These are phyloP conservation scores for Echium plantagineum DNA, from an alignment of 257 asterid species.

Conservation along the genomic window DNA sequence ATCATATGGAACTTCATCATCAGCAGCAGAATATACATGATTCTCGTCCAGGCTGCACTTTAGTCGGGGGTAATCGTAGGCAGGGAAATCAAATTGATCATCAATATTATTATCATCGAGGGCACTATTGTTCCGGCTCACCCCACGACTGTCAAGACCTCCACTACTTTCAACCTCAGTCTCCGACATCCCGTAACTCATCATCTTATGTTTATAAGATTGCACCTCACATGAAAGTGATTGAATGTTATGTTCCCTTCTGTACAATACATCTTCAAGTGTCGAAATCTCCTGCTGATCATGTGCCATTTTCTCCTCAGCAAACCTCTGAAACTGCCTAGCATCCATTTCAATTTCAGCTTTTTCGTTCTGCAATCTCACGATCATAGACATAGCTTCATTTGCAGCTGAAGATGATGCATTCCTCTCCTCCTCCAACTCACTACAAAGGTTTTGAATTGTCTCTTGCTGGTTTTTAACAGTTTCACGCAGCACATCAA, in stretches of 20 bases:
- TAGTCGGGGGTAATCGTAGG: conserved; percentile 63
- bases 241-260: conserved; percentile 68
- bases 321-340: conserved; percentile 72
- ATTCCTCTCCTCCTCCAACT: conserved; percentile 93
- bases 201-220: conserved; percentile 70
- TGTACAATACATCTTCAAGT: conserved; percentile 76
- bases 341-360: conserved; percentile 82
- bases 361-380: conserved; percentile 85
- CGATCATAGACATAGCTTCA: conserved; percentile 24
- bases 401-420: conserved; percentile 73
- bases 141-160: conserved; percentile 7
- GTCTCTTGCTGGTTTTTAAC: conserved; percentile 61
- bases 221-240: conserved; percentile 71
- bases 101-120: conserved; percentile 31
- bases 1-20: conserved; percentile 30
- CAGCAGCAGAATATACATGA: conserved; percentile 32
- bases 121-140: conserved; percentile 37
- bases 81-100: conserved; percentile 35
- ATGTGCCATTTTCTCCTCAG: conserved; percentile 73
- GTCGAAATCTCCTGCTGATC: conserved; percentile 62
- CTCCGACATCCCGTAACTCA: conserved; percentile 78
- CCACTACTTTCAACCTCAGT: conserved; percentile 47
- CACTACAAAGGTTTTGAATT: conserved; percentile 55
- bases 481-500: conserved; percentile 64
- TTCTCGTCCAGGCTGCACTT: conserved; percentile 49